These are phyloP conservation scores for Phaseolus lunatus DNA, from an alignment of 306 rosid genomes.

Conservation along the genomic window DNA sequence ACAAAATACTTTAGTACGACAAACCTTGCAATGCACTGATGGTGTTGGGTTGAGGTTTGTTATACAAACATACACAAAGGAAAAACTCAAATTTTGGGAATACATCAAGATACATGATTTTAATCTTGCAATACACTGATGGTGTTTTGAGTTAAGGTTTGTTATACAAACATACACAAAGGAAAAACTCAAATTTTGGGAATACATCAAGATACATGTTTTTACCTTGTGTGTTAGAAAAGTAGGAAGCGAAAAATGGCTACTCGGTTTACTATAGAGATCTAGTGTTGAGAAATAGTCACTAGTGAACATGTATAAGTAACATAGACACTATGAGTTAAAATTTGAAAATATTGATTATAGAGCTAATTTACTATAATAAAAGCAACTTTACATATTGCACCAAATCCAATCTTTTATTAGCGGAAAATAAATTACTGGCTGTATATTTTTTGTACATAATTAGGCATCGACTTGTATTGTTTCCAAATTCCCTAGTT, in stretches of 20 bases:
- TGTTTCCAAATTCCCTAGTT: not conserved
- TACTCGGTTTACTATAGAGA: not conserved
- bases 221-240: slow-evolving; percentile 1
- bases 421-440: too few relatives aligned
- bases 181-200: not conserved
- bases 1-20: not conserved
- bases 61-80: not conserved
- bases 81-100: not conserved
- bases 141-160: not conserved
- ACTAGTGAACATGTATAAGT: not conserved
- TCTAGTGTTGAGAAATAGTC: not conserved
- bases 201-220: not conserved
- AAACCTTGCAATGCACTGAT: not conserved
- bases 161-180: not conserved
- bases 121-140: not conserved
- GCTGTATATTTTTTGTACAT: not conserved
- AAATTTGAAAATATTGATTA: not conserved
- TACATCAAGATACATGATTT: not conserved
- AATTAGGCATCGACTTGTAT: not conserved
- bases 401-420: not conserved
- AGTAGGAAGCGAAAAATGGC: not conserved
- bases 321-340: not conserved
- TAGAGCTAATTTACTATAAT: not conserved
- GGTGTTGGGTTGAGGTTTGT: not conserved
- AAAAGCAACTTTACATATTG: not conserved